Conservation (phyloP, 768 basidiomycete genomes). For the Phylloporus sp. region DNA sequence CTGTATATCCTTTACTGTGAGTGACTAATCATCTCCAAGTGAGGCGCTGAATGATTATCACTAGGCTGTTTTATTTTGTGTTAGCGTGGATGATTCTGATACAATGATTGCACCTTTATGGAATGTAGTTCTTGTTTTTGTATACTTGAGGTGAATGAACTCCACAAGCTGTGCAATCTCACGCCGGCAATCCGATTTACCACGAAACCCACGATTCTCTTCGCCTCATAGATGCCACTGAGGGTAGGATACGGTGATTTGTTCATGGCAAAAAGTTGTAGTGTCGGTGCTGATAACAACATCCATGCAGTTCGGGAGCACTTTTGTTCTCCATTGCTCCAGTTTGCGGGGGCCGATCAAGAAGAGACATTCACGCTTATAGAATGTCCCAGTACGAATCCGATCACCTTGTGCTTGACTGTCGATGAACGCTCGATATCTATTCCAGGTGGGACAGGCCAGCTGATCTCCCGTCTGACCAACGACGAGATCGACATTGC, state of each 20-base stretch:
- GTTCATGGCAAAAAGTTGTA: background rate
- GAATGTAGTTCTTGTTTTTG: constrained; percentile 13
- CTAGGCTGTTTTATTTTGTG: constrained; percentile 87
- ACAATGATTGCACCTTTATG: constrained; percentile 42
- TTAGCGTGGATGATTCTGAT: constrained; percentile 97
- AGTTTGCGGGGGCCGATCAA: constrained; percentile 67
- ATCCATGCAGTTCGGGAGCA: constrained; percentile 65
- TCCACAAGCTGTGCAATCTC: no score
- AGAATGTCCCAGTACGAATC: constrained; percentile 74
- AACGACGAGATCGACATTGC: constrained; percentile 79
- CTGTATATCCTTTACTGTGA: constrained; percentile 93
- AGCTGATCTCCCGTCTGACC: constrained; percentile 68
- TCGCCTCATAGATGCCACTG: constrained; percentile 20
- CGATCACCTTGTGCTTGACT: constrained; percentile 1
- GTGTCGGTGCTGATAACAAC: constrained; percentile 3
- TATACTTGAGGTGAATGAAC: no score
- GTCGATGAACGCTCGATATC: constrained; percentile 19
- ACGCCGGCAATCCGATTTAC: no score
- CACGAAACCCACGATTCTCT: no score
- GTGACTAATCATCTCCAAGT: constrained; percentile 29
- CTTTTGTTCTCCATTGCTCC: constrained; percentile 88
- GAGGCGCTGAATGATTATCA: constrained; percentile 2
- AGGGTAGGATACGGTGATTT: constrained; percentile 31
- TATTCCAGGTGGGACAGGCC: constrained; percentile 72
- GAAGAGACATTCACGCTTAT: constrained; percentile 75